These are phyloP conservation scores for Gyrodon lividus DNA, from an alignment of 768 basidiomycete species.

Conservation along the genomic window DNA sequence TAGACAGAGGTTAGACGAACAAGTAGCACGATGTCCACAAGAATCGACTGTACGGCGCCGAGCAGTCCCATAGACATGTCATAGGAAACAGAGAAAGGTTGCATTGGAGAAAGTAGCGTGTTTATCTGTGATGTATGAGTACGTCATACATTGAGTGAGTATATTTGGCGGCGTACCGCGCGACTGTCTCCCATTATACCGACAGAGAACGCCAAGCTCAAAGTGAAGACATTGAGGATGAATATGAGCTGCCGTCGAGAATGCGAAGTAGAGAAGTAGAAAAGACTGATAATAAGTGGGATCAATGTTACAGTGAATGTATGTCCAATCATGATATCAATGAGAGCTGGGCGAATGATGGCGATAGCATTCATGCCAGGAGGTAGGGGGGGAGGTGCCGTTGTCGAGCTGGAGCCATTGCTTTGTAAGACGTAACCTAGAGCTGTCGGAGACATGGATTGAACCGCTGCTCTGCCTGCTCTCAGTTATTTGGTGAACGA, in stretches of 20 bases:
- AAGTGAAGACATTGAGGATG: slow-evolving; percentile 8
- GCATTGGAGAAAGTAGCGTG: slow-evolving; percentile 11
- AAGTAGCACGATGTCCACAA: slow-evolving; percentile 16
- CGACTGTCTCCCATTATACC: slow-evolving; percentile 11
- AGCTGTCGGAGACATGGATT: not conserved
- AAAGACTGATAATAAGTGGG: slow-evolving; percentile 14
- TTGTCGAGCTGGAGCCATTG: not conserved
- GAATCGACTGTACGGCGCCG: slow-evolving; percentile 15
- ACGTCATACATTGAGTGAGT: no score
- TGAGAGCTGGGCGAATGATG: slow-evolving; percentile 12
- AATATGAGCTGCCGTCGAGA: slow-evolving; percentile 16
- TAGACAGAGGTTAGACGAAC: slow-evolving; percentile 15
- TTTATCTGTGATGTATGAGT: slow-evolving; percentile 11
- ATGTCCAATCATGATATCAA: slow-evolving; percentile 19
- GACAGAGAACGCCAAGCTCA: slow-evolving; percentile 8
- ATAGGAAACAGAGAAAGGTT: slow-evolving; percentile 13
- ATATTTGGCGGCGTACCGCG: not conserved
- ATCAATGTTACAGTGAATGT: slow-evolving; percentile 15
- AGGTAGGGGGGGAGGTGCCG: not conserved
- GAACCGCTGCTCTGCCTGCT: not conserved
- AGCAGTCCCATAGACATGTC: slow-evolving; percentile 20
- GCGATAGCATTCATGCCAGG: not conserved
- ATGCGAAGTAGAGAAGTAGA: slow-evolving; percentile 11
- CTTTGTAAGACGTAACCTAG: not conserved
- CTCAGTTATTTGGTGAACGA: no score